phyloP scores from a whole-genome alignment of 169 alveolate species.

The Cytauxzoon felis region DNA sequence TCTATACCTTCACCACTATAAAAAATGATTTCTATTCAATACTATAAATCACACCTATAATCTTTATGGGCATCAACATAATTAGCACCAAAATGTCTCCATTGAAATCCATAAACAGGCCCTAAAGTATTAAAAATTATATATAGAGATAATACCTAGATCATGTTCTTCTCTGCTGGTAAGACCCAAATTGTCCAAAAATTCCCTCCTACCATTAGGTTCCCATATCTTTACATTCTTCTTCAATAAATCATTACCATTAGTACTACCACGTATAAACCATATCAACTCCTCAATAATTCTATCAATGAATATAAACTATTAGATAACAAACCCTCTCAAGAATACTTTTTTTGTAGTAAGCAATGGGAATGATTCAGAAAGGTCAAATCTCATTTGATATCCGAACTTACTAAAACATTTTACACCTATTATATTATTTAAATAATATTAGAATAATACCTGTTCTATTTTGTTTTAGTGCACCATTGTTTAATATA shows the following conservation, averaged over 20 bases:
- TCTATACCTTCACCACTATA: slow-evolving; percentile 91
- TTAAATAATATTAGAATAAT: background rate
- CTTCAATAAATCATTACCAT: slow-evolving; percentile 88
- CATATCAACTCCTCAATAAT: slow-evolving; percentile 92
- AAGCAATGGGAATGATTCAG: slow-evolving; percentile 89
- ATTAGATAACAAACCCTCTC: slow-evolving; percentile 74
- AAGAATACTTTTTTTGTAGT: slow-evolving; percentile 94
- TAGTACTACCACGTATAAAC: slow-evolving; percentile 93
- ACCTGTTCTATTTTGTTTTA: slow-evolving; percentile 89
- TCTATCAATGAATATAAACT: slow-evolving; percentile 16
- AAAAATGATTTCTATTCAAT: background rate
- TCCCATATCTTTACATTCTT: slow-evolving; percentile 96
- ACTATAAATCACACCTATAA: slow-evolving; percentile 57
- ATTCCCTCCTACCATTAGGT: slow-evolving; percentile 94
- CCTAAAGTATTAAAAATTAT: slow-evolving; percentile 57
- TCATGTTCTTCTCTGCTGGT: slow-evolving; percentile 93
- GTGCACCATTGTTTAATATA: slow-evolving; percentile 83
- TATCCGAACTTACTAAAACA: slow-evolving; percentile 89
- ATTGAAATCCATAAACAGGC: slow-evolving; percentile 98
- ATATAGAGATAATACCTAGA: slow-evolving; percentile 57
- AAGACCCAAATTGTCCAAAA: slow-evolving; percentile 89
- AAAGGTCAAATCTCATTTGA: slow-evolving; percentile 90
- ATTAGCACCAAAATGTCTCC: slow-evolving; percentile 96
- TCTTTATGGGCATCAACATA: slow-evolving; percentile 86
- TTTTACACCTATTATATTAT: slow-evolving; percentile 72